A percentile compares a stretch with the other conserved stretches of the same genome.
Conservation (phyloP, 2,329 filamentous ascomycete species). For the Incumbomyces delicatus region DNA sequence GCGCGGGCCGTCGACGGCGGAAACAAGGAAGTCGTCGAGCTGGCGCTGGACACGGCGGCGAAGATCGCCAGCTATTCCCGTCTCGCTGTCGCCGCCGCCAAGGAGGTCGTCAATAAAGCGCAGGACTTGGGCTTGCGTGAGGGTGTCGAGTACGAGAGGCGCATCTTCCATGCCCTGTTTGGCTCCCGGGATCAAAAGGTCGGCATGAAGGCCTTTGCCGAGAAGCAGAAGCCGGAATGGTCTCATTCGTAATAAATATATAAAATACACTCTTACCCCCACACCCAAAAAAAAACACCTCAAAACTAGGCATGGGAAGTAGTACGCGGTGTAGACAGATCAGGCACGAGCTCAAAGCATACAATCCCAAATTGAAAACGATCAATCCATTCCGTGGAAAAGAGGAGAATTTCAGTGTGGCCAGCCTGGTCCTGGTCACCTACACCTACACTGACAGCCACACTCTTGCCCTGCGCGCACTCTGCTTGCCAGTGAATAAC, state of each 20-base stretch:
- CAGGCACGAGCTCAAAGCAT: too few species aligned
- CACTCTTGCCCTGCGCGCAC: too few species aligned
- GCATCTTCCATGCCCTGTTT: slow-evolving; percentile 87
- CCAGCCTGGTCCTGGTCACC: too few species aligned
- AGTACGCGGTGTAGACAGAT: too few species aligned
- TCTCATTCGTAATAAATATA: slow-evolving; percentile 27
- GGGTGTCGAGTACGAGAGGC: slow-evolving; percentile 87
- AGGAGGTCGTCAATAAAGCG: slow-evolving; percentile 99
- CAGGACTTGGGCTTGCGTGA: slow-evolving; percentile 81
- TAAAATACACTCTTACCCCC: neutral
- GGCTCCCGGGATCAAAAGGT: slow-evolving; percentile 96
- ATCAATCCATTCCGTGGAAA: too few species aligned
- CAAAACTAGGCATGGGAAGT: too few species aligned
- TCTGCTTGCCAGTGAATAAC: too few species aligned
- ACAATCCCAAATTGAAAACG: too few species aligned
- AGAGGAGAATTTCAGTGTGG: too few species aligned
- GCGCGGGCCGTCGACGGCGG: slow-evolving; percentile 65
- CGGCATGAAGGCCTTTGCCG: slow-evolving; percentile 88
- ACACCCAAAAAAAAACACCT: too few species aligned
- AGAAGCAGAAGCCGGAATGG: slow-evolving; percentile 92
- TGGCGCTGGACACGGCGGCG: slow-evolving; percentile 71
- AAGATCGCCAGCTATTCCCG: slow-evolving; percentile 78
- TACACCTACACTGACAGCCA: too few species aligned
- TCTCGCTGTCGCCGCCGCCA: slow-evolving; percentile 79
- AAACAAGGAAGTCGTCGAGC: slow-evolving; percentile 73